phyloP scores from a whole-genome alignment of 2,329 filamentous ascomycete species.

The Pseudophaeomoniella oleicola region DNA sequence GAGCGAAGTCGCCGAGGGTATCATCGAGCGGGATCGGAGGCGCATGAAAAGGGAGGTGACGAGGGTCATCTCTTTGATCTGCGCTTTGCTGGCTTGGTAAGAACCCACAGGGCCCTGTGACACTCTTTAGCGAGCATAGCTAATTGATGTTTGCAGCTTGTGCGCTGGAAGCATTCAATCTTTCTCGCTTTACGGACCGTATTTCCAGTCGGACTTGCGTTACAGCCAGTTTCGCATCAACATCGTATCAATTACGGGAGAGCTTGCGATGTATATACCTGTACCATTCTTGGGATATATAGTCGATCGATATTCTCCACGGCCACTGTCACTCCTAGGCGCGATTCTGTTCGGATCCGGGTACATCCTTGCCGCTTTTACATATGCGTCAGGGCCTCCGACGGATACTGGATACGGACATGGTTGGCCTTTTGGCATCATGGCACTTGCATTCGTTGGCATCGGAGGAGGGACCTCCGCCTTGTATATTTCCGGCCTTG shows the following conservation, averaged over 20 bases:
- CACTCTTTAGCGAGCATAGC: not conserved
- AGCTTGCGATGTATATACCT: conserved; percentile 80
- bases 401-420: conserved; percentile 34
- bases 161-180: conserved; percentile 85
- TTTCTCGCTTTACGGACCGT: conserved; percentile 84
- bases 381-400: conserved; percentile 49
- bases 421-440: conserved; percentile 61
- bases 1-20: conserved; percentile 45
- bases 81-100: conserved; percentile 45
- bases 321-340: conserved; percentile 58
- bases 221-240: conserved; percentile 93
- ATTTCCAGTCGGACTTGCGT: conserved; percentile 72
- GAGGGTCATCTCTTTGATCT: conserved; percentile 42
- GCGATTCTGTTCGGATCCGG: conserved; percentile 62
- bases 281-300: conserved; percentile 80
- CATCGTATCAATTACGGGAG: conserved; percentile 71
- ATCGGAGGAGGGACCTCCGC: conserved; percentile 73
- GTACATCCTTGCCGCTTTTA: conserved; percentile 68
- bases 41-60: conserved; percentile 37
- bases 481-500: conserved; percentile 85
- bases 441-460: conserved; percentile 72
- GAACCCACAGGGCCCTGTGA: no score
- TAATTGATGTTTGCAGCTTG: conserved; percentile 28
- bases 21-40: conserved; percentile 41
- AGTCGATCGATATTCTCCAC: conserved; percentile 77